These are phyloP conservation scores for Wickerhamomyces ciferrii DNA, from an alignment of 805 yeast species.

Conservation along the genomic window DNA sequence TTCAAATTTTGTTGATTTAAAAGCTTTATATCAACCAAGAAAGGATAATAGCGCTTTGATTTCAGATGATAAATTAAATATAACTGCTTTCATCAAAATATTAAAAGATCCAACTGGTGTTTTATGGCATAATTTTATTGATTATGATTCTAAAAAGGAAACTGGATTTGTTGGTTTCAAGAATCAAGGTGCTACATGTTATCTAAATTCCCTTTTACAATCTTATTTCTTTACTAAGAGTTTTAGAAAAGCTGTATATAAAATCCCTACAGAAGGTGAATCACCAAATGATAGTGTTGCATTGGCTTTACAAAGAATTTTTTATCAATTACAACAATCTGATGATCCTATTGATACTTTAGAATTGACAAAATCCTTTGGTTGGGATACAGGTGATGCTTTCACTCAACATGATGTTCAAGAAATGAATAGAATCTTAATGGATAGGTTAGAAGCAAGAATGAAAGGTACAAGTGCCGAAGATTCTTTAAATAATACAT, in stretches of 20 bases:
- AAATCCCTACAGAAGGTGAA: slow-evolving; percentile 75
- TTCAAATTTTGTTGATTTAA: slow-evolving; percentile 62
- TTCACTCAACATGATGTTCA: slow-evolving; percentile 98
- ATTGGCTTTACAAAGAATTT: slow-evolving; percentile 80
- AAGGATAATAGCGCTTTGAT: slow-evolving; percentile 30
- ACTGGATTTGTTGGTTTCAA: slow-evolving; percentile 92
- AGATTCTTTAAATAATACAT: slow-evolving; percentile 68
- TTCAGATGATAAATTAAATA: slow-evolving; percentile 52
- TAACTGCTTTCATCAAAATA: slow-evolving; percentile 73
- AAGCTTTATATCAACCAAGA: slow-evolving; percentile 19
- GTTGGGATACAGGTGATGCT: slow-evolving; percentile 95
- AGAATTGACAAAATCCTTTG: slow-evolving; percentile 87
- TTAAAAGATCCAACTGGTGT: slow-evolving; percentile 91
- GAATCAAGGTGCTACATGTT: slow-evolving; percentile 98
- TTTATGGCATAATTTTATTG: slow-evolving; percentile 82
- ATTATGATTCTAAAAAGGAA: slow-evolving; percentile 78
- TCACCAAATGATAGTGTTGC: slow-evolving; percentile 59
- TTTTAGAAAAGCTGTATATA: slow-evolving; percentile 82
- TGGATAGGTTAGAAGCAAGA: slow-evolving; percentile 87
- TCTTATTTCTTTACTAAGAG: slow-evolving; percentile 81
- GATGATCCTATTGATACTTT: slow-evolving; percentile 74
- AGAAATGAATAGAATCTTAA: slow-evolving; percentile 87
- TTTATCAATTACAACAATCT: slow-evolving; percentile 73
- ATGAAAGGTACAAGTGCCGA: slow-evolving; percentile 88
- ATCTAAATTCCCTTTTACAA: slow-evolving; percentile 86